Conservation (phyloP, 352 stramenopile genomes). For the Globisporangium orthogonon region DNA sequence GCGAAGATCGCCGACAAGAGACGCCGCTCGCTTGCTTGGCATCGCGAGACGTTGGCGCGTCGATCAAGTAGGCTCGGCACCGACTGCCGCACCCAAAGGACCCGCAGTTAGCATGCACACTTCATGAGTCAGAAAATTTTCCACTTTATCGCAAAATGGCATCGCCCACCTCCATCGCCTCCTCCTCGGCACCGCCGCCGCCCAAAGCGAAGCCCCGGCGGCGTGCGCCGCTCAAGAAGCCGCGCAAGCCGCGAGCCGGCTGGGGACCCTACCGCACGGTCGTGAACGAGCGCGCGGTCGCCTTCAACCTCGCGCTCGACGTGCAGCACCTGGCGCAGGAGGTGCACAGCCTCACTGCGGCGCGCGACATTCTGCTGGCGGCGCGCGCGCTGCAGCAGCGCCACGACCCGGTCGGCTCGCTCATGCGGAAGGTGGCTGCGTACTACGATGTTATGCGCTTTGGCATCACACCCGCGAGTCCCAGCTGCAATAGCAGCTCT, state of each 20-base stretch:
- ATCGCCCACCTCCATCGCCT: neutral
- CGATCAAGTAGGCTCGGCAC: no score
- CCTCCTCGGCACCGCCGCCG: neutral
- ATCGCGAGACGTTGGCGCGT: no score
- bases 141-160: no score
- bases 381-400: constrained; percentile 2
- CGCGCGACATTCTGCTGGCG: constrained; percentile 13
- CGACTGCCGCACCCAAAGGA: no score
- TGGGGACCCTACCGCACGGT: constrained; percentile 9
- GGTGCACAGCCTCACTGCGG: constrained; percentile 18
- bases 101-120: no score
- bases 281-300: constrained; percentile 15
- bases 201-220: neutral
- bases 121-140: no score
- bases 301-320: constrained; percentile 26
- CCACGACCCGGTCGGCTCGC: constrained; percentile 7
- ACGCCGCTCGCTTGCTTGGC: no score
- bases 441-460: constrained; percentile 12
- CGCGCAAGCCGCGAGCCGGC: constrained; percentile 1
- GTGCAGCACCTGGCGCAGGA: constrained; percentile 25
- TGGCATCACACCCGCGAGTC: constrained; percentile 1
- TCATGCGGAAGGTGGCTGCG: constrained; percentile 3
- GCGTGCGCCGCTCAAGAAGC: constrained; percentile 1
- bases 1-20: no score
- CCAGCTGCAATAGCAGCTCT: neutral